Base-by-base conservation (phyloP, 2,329 filamentous ascomycete genomes). In the Mariannaea elegans region DNA sequence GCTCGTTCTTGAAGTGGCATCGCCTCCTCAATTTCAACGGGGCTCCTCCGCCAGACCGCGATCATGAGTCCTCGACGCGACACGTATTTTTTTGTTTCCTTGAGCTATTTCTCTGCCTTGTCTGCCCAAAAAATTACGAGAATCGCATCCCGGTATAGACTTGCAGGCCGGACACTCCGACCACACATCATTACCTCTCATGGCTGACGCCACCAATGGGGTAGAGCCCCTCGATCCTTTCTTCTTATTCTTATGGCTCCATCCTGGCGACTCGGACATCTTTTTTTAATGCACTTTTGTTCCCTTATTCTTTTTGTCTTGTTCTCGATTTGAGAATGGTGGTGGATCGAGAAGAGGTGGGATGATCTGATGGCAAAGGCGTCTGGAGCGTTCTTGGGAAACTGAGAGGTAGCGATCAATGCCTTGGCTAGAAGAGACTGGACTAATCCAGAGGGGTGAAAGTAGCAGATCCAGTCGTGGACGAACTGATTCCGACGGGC, bases 211-310 rank as follows among this genome's bases (percentile, higher is more conserved):
- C 65, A 63, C 45, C 50, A 47, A 65, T 59, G 66, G 69, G 69
- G 66, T 71, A 69, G 65, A 71, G 68, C 67, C 64, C 56, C 59
- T 59, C 61, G 47, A 54, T 58, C 60, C 59, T 56, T 65, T 51
- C 60, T 62, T 65, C 52, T 64, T 62, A 42, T 65, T 71, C 51
- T 63, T 64, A 51, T 47, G 67, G 64, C 65, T 72, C 69, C 64
- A 69, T 71, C 68, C 68, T 67, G 68, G 71, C 66, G 68, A 68
- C 64, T 53, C 55, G 59, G 67, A 61, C 65, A 67, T 60, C 31
- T 55, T 64, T 53, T 47, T 63, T 68, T 71, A 66, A 68, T 67
- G 55, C 61, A 61, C 58, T 65, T 66, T 62, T 61, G 39, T 62
- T 45, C 29, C 31, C 29, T 45, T 58, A 32, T 59, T 61, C 39